Conservation (phyloP, 2,329 filamentous ascomycete species). For the Monosporascus cannonballus region DNA sequence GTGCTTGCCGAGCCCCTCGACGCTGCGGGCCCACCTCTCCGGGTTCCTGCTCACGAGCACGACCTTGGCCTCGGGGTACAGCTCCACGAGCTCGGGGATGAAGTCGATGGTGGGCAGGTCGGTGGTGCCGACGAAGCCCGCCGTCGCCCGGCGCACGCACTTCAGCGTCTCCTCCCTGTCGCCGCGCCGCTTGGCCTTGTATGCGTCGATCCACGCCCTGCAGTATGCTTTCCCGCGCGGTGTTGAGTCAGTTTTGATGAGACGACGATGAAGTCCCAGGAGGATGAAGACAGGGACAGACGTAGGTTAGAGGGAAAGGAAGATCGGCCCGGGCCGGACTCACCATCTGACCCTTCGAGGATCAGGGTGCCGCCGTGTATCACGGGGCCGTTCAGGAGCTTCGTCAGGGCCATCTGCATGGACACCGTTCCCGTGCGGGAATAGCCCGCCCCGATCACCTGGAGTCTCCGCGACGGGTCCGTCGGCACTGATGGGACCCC, state of each 20-base stretch:
- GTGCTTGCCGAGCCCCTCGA: slow-evolving; percentile 3
- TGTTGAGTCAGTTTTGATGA: too few relatives aligned
- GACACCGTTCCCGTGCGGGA: slow-evolving; percentile 43
- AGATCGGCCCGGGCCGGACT: not conserved
- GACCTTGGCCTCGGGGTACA: slow-evolving; percentile 42
- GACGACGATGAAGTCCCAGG: not conserved
- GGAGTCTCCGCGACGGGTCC: slow-evolving; percentile 22
- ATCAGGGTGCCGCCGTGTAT: slow-evolving; percentile 41
- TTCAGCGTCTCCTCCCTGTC: slow-evolving; percentile 22
- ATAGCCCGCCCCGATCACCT: slow-evolving; percentile 36
- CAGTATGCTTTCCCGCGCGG: slow-evolving; percentile 1
- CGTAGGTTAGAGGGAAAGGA: not conserved
- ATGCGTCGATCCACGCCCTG: slow-evolving; percentile 21
- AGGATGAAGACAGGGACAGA: not conserved
- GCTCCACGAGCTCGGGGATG: slow-evolving; percentile 36
- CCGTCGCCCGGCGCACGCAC: slow-evolving; percentile 28
- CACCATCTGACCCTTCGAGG: slow-evolving; percentile 27
- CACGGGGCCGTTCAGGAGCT: slow-evolving; percentile 39
- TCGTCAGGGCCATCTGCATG: slow-evolving; percentile 38
- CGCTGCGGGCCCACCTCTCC: slow-evolving; percentile 27
- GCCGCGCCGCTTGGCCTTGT: slow-evolving; percentile 15
- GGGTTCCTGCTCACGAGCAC: slow-evolving; percentile 31
- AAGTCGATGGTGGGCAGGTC: slow-evolving; percentile 36
- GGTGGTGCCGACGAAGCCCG: slow-evolving; percentile 38
- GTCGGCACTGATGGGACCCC: slow-evolving; percentile 16